Evolutionary conservation across 164 flowering plant genomes (phyloP), one percentile per base, ranked within the genome.

Genomic region (Vitis rotundifolia): DNA sequence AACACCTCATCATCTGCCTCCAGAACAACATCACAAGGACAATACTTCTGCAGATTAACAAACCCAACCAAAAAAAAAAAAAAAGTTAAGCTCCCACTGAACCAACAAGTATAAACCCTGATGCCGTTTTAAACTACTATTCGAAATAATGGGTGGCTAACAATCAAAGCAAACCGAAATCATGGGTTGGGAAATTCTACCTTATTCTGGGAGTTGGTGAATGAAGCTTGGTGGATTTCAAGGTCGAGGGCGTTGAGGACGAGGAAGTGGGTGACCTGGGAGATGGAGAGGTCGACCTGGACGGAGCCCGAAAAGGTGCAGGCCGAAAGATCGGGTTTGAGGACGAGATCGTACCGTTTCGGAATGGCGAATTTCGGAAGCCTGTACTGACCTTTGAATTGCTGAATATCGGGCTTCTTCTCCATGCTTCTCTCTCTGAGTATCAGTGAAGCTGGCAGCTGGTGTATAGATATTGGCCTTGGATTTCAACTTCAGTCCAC

Each of bases 231-330:
- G 44, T 73, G 67, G 56, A 88, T 71, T 10, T 29, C 53, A 44
- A 89, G 89, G 1, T 89, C 90, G 5, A 85, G 79, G 16, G 93
- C 81, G 68, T 90, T 88, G 58, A 90, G 81, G 68, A 89, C 93
- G 73, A 91, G 59, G 77, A 81, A 83, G 57, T 81, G 77, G 26
- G 96, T 91, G 48, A 66, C 76, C 3, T 79, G 64, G 29, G 74
- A 71, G 55, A 91, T 73, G 19, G 72, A 77, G 31, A 89, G 71
- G 65, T 69, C 60, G 52, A 89, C 77, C 2, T 67, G 73, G 18
- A 86, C 87, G 56, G 78, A 51, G 51, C 94, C 97, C 49, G 79
- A 44, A 79, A 91, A 91, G 12, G 77, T 84, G 69, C 92, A 88
- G 9, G 81, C 73, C n/a, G 57, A 49, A 19, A 91, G 88, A 68